Evolutionary conservation across 768 basidiomycete genomes (phyloP).

Genomic region (Holtermannia corniformis): DNA sequence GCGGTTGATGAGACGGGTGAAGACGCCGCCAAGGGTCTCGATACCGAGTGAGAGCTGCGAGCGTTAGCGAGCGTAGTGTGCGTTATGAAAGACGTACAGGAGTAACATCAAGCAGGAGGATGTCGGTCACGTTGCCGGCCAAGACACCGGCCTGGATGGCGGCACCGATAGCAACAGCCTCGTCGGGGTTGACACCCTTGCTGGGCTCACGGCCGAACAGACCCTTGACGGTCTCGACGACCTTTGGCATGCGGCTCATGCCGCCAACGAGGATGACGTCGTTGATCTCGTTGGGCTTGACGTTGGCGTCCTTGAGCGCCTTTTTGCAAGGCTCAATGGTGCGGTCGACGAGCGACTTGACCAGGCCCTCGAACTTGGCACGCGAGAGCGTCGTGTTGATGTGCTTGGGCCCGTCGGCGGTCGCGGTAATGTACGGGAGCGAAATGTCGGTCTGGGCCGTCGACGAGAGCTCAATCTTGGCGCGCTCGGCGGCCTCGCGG

Average conservation of each 20-base stretch:
- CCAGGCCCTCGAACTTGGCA: constrained; percentile 81
- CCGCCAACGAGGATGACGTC: constrained; percentile 98
- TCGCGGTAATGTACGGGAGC: constrained; percentile 95
- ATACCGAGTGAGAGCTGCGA: constrained; percentile 88
- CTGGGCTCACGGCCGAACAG: constrained; percentile 93
- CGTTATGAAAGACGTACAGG: constrained; percentile 5
- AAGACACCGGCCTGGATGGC: constrained; percentile 97
- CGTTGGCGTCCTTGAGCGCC: constrained; percentile 83
- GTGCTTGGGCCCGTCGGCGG: constrained; percentile 89
- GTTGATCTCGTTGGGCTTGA: constrained; percentile 85
- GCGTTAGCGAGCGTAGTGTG: constrained; percentile 62
- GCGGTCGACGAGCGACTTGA: constrained; percentile 68
- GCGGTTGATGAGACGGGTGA: constrained; percentile 96
- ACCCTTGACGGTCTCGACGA: constrained; percentile 82
- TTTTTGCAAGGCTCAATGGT: constrained; percentile 96
- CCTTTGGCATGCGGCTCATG: constrained; percentile 96
- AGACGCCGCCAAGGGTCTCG: constrained; percentile 97
- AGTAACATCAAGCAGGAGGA: constrained; percentile 54
- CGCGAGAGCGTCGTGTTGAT: constrained; percentile 86
- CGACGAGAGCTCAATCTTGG: constrained; percentile 95
- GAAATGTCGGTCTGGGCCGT: constrained; percentile 94
- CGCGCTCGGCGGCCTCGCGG: constrained; percentile 98
- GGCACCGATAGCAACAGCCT: constrained; percentile 97
- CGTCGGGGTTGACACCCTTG: constrained; percentile 99
- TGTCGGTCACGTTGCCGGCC: constrained; percentile 91